Conservation (phyloP, 352 stramenopile species). For the Pythium coloratum region DNA sequence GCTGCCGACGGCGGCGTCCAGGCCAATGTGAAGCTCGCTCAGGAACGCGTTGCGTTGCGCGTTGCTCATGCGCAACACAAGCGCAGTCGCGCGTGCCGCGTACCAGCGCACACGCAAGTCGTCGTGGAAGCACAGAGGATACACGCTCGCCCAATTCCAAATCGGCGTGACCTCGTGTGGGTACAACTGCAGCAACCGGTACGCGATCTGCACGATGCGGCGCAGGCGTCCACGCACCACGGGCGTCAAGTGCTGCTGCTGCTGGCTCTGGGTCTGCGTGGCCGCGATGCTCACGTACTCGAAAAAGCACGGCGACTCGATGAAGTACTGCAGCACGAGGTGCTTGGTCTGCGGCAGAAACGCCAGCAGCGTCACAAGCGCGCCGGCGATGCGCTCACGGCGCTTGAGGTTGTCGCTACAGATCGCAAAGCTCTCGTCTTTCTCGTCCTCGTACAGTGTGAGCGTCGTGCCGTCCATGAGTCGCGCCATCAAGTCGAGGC, state of each 20-base stretch:
- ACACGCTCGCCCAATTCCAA: constrained; percentile 85
- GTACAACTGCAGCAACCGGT: constrained; percentile 52
- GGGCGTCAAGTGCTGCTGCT: constrained; percentile 32
- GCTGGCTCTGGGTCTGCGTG: constrained; percentile 14
- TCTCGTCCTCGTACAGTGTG: constrained; percentile 39
- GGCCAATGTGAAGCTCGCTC: constrained; percentile 41
- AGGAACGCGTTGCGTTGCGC: constrained; percentile 66
- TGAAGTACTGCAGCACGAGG: constrained; percentile 64
- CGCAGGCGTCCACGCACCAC: constrained; percentile 37
- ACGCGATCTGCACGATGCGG: constrained; percentile 58
- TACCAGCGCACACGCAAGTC: constrained; percentile 61
- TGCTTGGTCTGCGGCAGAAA: constrained; percentile 56
- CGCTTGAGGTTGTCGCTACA: constrained; percentile 53
- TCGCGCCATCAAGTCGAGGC: constrained; percentile 67
- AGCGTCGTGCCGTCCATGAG: constrained; percentile 50
- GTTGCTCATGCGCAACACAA: constrained; percentile 74
- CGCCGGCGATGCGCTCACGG: constrained; percentile 50
- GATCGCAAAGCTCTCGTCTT: constrained; percentile 12
- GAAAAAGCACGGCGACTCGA: constrained; percentile 75
- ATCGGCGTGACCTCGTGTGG: constrained; percentile 52
- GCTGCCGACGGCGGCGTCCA: constrained; percentile 46
- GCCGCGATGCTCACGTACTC: constrained; percentile 54
- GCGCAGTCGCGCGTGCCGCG: constrained; percentile 53
- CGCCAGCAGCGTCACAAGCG: constrained; percentile 54
- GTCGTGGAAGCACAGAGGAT: constrained; percentile 76